Conservation (phyloP, 2,329 filamentous ascomycete species). For the Sporothrix humicola region DNA sequence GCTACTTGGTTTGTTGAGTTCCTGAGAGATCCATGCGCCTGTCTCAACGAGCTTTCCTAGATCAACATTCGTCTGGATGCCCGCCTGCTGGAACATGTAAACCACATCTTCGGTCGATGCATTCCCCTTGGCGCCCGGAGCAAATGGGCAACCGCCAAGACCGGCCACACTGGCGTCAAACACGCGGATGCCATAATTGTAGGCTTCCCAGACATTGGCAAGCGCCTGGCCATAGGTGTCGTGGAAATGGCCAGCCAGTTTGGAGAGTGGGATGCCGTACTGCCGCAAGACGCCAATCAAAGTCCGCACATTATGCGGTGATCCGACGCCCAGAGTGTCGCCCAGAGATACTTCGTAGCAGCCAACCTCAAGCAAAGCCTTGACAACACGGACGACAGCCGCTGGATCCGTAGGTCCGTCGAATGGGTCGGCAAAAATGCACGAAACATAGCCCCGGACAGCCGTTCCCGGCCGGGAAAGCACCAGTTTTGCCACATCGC, state of each 20-base stretch:
- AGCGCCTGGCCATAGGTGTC: conserved; percentile 86
- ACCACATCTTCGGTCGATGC: conserved; percentile 84
- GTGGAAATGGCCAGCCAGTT: conserved; percentile 83
- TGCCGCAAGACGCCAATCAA: conserved; percentile 50
- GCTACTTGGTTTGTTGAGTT: conserved; percentile 67
- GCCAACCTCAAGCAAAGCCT: conserved; percentile 79
- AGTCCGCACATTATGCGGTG: conserved; percentile 51
- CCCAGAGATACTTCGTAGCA: conserved; percentile 89
- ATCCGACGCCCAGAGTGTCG: conserved; percentile 90
- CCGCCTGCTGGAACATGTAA: conserved; percentile 75
- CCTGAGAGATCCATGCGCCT: conserved; percentile 72
- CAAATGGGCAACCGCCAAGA: conserved; percentile 83
- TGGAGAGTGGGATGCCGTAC: conserved; percentile 67
- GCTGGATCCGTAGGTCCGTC: conserved; percentile 68
- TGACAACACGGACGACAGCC: conserved; percentile 69
- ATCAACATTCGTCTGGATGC: conserved; percentile 75
- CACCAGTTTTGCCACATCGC: conserved; percentile 70
- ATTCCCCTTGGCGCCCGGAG: conserved; percentile 84
- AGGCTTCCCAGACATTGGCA: conserved; percentile 76
- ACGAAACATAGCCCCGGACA: conserved; percentile 71
- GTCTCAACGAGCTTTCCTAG: conserved; percentile 69
- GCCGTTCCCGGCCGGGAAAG: conserved; percentile 54
- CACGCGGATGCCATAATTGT: conserved; percentile 76
- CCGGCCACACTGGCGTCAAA: conserved; percentile 83
- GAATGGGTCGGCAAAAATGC: conserved; percentile 79